Conservation (phyloP, 768 basidiomycete species). For the Lactifluus rugatus region DNA sequence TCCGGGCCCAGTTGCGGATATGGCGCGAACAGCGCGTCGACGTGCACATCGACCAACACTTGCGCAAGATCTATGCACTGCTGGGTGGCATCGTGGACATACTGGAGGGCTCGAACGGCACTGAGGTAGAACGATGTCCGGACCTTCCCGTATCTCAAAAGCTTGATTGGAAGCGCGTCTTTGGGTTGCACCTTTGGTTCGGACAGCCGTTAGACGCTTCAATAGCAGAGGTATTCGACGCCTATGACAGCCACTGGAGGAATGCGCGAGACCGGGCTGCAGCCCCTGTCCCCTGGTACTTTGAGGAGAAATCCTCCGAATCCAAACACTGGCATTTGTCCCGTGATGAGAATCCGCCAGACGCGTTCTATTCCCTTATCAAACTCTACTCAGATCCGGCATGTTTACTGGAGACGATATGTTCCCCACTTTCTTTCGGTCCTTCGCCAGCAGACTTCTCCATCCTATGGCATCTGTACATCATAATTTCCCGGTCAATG, state of each 20-base stretch:
- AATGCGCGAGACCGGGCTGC: constrained; percentile 35
- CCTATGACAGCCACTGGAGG: constrained; percentile 42
- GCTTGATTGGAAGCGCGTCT: constrained; percentile 89
- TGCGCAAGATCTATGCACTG: constrained; percentile 75
- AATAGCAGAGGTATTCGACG: constrained; percentile 55
- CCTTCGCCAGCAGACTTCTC: constrained; percentile 72
- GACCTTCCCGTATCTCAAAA: constrained; percentile 58
- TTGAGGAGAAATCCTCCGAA: constrained; percentile 25
- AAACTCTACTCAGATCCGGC: constrained; percentile 65
- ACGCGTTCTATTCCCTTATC: constrained; percentile 77
- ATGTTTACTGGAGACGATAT: constrained; percentile 55
- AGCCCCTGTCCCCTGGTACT: constrained; percentile 51
- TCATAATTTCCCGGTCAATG: constrained; percentile 76
- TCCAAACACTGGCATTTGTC: constrained; percentile 35
- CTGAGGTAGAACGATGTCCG: constrained; percentile 41
- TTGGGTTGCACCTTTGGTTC: constrained; percentile 90
- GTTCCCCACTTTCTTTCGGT: constrained; percentile 66
- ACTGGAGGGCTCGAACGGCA: constrained; percentile 44
- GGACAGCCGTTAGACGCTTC: constrained; percentile 60
- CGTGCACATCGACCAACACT: constrained; percentile 50
- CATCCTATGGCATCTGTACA: constrained; percentile 87
- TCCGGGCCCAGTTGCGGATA: constrained; percentile 63
- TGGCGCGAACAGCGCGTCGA: constrained; percentile 78
- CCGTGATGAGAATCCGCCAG: constrained; percentile 38
- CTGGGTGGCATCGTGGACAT: constrained; percentile 67